These are phyloP conservation scores for Lantana camara DNA, from an alignment of 257 asterid genomes.

Conservation along the genomic window DNA sequence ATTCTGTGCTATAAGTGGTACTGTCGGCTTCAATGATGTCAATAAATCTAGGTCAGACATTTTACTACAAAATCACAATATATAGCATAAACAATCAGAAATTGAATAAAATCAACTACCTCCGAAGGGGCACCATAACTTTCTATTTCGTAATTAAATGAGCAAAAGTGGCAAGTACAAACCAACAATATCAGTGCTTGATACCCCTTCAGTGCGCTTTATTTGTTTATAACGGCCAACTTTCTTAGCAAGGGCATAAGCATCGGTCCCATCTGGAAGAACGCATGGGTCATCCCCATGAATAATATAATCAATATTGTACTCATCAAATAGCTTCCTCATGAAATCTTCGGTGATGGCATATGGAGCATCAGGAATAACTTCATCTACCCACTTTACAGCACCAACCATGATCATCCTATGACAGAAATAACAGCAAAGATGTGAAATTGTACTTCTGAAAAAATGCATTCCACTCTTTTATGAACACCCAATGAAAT, in stretches of 20 bases:
- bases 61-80: neutral
- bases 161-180: constrained; percentile 32
- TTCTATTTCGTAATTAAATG: constrained; percentile 10
- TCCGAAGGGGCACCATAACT: neutral
- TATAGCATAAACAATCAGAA: neutral
- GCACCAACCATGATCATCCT: constrained; percentile 98
- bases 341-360: constrained; percentile 96
- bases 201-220: constrained; percentile 95
- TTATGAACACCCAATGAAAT: constrained; percentile 3
- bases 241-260: constrained; percentile 95
- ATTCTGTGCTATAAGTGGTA: neutral
- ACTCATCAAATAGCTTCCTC: constrained; percentile 86
- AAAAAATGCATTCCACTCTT: neutral
- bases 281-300: constrained; percentile 97
- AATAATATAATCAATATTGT: constrained; percentile 84
- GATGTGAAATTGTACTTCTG: constrained; percentile 3
- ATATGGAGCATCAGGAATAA: constrained; percentile 94
- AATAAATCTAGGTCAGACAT: neutral
- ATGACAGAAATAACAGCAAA: constrained; percentile 24
- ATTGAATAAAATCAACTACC: neutral
- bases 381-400: constrained; percentile 97
- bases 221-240: constrained; percentile 94
- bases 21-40: neutral
- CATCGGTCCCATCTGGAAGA: constrained; percentile 95
- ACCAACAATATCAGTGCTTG: constrained; percentile 97